Evolutionary conservation across 345 rosid genomes (phyloP).

Genomic region (Anacardium occidentale): DNA sequence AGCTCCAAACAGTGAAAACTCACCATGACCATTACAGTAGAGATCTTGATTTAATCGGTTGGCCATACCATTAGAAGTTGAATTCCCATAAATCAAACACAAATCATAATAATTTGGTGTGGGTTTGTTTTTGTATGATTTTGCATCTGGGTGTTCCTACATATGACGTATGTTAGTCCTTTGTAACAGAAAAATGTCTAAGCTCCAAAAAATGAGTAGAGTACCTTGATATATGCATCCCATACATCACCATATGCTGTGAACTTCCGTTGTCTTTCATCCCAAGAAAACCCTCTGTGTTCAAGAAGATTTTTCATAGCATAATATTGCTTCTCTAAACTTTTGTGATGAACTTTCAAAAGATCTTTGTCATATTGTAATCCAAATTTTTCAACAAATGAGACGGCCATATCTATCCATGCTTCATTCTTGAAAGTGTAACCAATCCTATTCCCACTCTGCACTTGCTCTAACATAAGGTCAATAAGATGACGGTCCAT

Average conservation of each 20-base stretch:
- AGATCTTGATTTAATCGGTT: constrained; percentile 23
- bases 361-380: constrained; percentile 32
- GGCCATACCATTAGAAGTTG: constrained; percentile 25
- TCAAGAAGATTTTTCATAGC: constrained; percentile 37
- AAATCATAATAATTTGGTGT: constrained; percentile 41
- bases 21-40: constrained; percentile 28
- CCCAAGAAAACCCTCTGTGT: constrained; percentile 41
- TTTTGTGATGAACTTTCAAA: constrained; percentile 33
- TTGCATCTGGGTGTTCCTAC: constrained; percentile 42
- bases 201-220: constrained; percentile 12
- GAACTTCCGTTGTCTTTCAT: constrained; percentile 40
- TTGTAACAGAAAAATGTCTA: neutral
- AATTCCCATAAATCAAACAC: constrained; percentile 45
- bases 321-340: constrained; percentile 34
- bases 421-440: constrained; percentile 28
- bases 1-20: constrained; percentile 11
- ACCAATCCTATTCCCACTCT: constrained; percentile 29
- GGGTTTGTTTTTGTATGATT: constrained; percentile 22
- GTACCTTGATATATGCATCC: constrained; percentile 41
- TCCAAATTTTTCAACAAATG: constrained; percentile 47
- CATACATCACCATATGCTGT: constrained; percentile 41
- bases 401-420: constrained; percentile 43
- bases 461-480: constrained; percentile 43
- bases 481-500: constrained; percentile 57
- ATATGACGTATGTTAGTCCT: constrained; percentile 26